phyloP scores from a whole-genome alignment of 495 filamentous ascomycete species.

The Penicillium bovifimosum region DNA sequence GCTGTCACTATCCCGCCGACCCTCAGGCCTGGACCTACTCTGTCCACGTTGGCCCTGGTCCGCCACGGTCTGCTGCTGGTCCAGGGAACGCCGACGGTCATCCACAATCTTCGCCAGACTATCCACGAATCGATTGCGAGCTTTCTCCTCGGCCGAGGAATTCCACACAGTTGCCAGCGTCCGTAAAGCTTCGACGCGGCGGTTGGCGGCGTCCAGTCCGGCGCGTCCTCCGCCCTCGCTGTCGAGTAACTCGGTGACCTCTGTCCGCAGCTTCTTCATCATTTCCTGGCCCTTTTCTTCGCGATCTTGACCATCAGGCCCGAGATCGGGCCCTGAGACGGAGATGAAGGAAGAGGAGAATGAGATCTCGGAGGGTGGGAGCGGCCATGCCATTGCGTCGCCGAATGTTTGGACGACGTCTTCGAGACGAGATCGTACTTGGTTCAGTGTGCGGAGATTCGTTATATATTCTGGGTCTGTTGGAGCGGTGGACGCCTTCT shows the following conservation, averaged over 20 bases:
- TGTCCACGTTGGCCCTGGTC: constrained; percentile 21
- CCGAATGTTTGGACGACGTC: constrained; percentile 84
- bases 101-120: constrained; percentile 57
- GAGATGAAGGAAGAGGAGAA: constrained; percentile 72
- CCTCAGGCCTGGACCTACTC: constrained; percentile 19
- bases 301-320: constrained; percentile 54
- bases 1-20: constrained; percentile 35
- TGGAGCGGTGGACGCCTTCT: neutral
- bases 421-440: constrained; percentile 76
- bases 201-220: constrained; percentile 60
- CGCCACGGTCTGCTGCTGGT: constrained; percentile 48
- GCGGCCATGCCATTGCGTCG: constrained; percentile 86
- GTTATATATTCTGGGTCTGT: constrained; percentile 65
- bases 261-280: constrained; percentile 59
- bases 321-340: constrained; percentile 69
- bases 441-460: constrained; percentile 72
- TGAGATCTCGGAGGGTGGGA: constrained; percentile 73
- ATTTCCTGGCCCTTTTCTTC: constrained; percentile 78
- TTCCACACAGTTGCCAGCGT: constrained; percentile 77
- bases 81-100: constrained; percentile 50
- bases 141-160: constrained; percentile 88
- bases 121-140: constrained; percentile 75
- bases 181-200: constrained; percentile 66
- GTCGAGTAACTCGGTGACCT: constrained; percentile 64
- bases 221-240: constrained; percentile 35